A percentile compares a stretch with the other conserved stretches of the same genome.
Conservation (phyloP, 768 basidiomycete genomes). For the Melanogaster broomeanus region DNA sequence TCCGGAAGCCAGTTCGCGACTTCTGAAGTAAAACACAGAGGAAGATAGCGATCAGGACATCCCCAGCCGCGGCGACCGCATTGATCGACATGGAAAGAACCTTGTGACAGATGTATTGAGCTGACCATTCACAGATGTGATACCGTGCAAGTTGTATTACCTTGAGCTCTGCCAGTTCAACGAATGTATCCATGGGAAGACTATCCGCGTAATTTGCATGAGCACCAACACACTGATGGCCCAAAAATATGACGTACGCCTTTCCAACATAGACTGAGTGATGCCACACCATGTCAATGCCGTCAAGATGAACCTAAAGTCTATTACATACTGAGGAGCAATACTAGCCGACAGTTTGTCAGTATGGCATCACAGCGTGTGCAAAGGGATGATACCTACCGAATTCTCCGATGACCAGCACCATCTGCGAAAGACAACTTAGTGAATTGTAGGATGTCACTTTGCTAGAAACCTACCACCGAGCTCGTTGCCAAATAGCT, state of each 20-base stretch:
- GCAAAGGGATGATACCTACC: conserved; percentile 10
- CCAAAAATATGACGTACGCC: conserved; percentile 30
- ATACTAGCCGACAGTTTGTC: conserved; percentile 18
- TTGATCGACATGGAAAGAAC: conserved; percentile 52
- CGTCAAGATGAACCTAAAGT: not conserved
- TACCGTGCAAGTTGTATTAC: conserved; percentile 13
- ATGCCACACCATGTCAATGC: conserved; percentile 2
- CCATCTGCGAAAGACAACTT: conserved; percentile 4
- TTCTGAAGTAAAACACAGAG: conserved; percentile 47
- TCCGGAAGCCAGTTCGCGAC: conserved; percentile 54
- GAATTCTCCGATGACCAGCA: conserved; percentile 43
- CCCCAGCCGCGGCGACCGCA: conserved; percentile 46
- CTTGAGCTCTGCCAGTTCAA: conserved; percentile 46
- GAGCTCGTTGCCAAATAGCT: conserved; percentile 36
- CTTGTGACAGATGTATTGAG: conserved; percentile 10
- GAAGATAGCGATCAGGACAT: conserved; percentile 50
- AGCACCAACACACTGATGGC: not conserved
- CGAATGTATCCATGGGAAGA: conserved; percentile 40
- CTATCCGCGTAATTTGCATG: conserved; percentile 29
- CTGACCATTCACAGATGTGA: not conserved
- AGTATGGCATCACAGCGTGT: not conserved
- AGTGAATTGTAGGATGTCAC: not conserved
- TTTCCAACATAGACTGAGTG: conserved; percentile 36
- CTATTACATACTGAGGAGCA: conserved; percentile 32
- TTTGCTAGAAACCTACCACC: conserved; percentile 22